phyloP scores from a whole-genome alignment of 495 filamentous ascomycete species.

The Aspergillus conjunctus region DNA sequence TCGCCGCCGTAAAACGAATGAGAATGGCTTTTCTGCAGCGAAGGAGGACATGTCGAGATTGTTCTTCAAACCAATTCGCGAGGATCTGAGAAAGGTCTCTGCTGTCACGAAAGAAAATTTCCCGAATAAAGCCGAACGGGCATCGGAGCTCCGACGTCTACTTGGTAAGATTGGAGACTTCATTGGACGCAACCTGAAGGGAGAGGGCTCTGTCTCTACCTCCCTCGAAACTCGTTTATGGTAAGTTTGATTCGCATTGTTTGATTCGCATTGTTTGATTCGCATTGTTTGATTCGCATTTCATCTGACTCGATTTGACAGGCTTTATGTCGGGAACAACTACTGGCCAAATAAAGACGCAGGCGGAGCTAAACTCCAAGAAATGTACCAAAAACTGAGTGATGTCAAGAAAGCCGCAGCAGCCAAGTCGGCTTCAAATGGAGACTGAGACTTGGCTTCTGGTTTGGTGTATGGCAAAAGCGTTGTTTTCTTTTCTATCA shows the following conservation, averaged over 20 bases:
- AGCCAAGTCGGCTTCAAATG: slow-evolving; percentile 32
- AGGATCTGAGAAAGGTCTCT: slow-evolving; percentile 58
- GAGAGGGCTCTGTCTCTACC: slow-evolving; percentile 30
- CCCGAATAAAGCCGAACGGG: slow-evolving; percentile 59
- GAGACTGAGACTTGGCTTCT: slow-evolving; percentile 19
- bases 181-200: slow-evolving; percentile 41
- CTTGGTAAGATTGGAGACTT: slow-evolving; percentile 54
- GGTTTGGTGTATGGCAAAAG: slow-evolving; percentile 11
- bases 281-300: not conserved
- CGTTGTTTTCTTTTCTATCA: slow-evolving; percentile 12
- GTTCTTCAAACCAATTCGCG: slow-evolving; percentile 61
- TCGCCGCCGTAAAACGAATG: slow-evolving; percentile 45
- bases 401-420: slow-evolving; percentile 34
- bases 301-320: slow-evolving; percentile 25
- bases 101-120: slow-evolving; percentile 65
- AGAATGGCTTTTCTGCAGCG: slow-evolving; percentile 41
- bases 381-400: slow-evolving; percentile 52
- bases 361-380: slow-evolving; percentile 45
- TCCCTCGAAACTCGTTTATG: slow-evolving; percentile 51
- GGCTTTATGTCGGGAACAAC: slow-evolving; percentile 50
- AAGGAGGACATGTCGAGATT: slow-evolving; percentile 57
- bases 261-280: no score
- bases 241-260: no score
- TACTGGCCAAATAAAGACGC: slow-evolving; percentile 56
- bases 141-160: slow-evolving; percentile 47